These are phyloP conservation scores for Colletotrichum theobromicola DNA, from an alignment of 2,329 filamentous ascomycete species.

Conservation along the genomic window DNA sequence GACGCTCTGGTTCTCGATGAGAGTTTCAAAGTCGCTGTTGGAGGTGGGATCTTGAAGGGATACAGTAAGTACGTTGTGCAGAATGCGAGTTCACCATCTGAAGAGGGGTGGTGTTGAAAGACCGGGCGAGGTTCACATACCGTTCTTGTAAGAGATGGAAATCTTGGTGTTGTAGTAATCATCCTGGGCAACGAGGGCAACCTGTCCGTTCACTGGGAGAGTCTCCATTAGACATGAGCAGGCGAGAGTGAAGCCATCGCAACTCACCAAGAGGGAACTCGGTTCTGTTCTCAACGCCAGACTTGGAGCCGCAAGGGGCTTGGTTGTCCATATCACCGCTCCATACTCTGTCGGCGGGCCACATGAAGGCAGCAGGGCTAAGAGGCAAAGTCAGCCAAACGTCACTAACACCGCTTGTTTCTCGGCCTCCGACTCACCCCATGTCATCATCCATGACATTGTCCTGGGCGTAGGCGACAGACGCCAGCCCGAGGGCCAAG, in stretches of 20 bases:
- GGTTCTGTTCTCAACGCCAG: constrained; percentile 49
- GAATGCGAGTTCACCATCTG: background rate
- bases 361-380: constrained; percentile 58
- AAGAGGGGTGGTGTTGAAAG: too few relatives aligned
- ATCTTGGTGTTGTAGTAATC: constrained; percentile 57
- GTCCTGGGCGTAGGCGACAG: constrained; percentile 2
- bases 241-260: background rate
- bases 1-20: constrained; percentile 31
- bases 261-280: constrained; percentile 54
- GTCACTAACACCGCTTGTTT: background rate
- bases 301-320: constrained; percentile 55
- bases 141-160: constrained; percentile 53
- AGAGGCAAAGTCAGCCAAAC: constrained; percentile 24
- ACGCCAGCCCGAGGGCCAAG: constrained; percentile 6
- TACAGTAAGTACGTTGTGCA: background rate
- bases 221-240: background rate
- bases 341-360: constrained; percentile 59
- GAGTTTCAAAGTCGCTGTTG: constrained; percentile 36
- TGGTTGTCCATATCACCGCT: constrained; percentile 53
- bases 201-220: constrained; percentile 49
- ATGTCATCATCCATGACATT: constrained; percentile 17
- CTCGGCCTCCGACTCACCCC: constrained; percentile 15
- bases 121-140: too few relatives aligned
- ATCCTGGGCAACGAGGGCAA: constrained; percentile 57
- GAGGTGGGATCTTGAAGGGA: constrained; percentile 32